Conservation (phyloP, 192 early-diverging fungal species). For the Coemansia sp. region DNA sequence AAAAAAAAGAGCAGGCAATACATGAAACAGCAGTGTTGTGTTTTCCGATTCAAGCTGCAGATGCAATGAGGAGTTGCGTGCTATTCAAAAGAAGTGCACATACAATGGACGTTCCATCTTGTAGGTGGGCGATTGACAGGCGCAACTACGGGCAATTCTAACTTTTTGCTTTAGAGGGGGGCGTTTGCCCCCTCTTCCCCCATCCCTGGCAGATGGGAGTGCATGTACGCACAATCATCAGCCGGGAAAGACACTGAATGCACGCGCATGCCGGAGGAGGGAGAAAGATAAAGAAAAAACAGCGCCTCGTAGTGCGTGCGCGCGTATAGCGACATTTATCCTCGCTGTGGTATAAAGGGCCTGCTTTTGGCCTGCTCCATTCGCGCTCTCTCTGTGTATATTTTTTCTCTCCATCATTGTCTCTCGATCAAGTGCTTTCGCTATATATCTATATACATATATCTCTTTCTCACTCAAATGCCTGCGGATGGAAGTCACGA, state of each 20-base stretch:
- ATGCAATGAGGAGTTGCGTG: too few species aligned
- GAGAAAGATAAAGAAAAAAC: not conserved
- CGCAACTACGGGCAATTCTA: not conserved
- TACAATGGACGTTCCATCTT: not conserved
- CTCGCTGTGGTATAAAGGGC: too few species aligned
- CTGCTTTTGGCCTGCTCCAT: too few species aligned
- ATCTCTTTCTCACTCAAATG: slow-evolving; percentile 5
- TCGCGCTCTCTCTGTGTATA: too few species aligned
- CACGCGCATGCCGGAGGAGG: not conserved
- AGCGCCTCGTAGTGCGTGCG: too few species aligned
- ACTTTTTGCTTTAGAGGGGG: too few species aligned
- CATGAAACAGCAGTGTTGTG: not conserved
- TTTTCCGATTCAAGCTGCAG: not conserved
- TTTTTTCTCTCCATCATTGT: too few species aligned
- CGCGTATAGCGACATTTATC: too few species aligned
- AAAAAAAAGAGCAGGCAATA: not conserved
- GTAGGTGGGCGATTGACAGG: not conserved
- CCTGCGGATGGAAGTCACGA: slow-evolving; percentile 4
- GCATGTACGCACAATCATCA: not conserved
- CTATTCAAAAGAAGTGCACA: not conserved
- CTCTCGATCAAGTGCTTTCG: too few species aligned
- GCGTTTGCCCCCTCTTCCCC: too few species aligned
- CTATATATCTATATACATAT: not conserved
- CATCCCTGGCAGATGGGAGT: not conserved
- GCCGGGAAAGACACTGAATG: slow-evolving; percentile 3